Evolutionary conservation across 129 eudicot genomes (phyloP), one percentile per base, ranked within the genome.

Genomic region (Mikania micrantha): DNA sequence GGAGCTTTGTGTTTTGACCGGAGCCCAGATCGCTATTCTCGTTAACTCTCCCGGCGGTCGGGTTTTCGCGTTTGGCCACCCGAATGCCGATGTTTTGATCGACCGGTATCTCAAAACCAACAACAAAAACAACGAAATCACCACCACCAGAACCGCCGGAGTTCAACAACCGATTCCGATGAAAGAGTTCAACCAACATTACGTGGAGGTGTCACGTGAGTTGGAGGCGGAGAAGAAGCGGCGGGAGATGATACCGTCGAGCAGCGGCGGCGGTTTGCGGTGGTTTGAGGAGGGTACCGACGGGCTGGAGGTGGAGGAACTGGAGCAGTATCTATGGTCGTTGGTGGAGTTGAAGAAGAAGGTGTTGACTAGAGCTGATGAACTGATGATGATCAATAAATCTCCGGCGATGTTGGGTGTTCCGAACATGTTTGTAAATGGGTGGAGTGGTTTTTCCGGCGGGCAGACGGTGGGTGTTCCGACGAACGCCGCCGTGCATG

Each of bases 181-280:
- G 20, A 59, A 59, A 5, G 64, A 59, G 64, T 59, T 59, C 12
- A 59, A 59, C 22, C 24, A 31, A 3, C 64, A 59, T 8, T 59
- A 59, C 11, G 25, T 59, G 24, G 64, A 32, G 64, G 64, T 59
- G 6, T n/a, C 41, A 0, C 6, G 64, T 5, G 64, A 59, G 9
- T 2, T 59, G 64, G 64, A 59, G 64, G 64, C 15, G 42, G 64
- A 59, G 64, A 59, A 59, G 64, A 59, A 16, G 24, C 64, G 64
- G 40, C 2, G 64, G 25, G 64, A 59, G 64, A 59, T 59, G 64
- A 29, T 59, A 3, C 41, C 64, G 22, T 0, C 64, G 24, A 7
- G 41, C 6, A 31, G 25, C 11, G 3, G 64, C 6, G 27, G 54
- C 25, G 64, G 64, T 2, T 2, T 7, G 4, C 64, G 12, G 64